Percentiles rank a stretch among this genome's conserved stretches.
These are phyloP conservation scores for Beauveria australis DNA, from an alignment of 2,329 filamentous ascomycete species.

Conservation along the genomic window DNA sequence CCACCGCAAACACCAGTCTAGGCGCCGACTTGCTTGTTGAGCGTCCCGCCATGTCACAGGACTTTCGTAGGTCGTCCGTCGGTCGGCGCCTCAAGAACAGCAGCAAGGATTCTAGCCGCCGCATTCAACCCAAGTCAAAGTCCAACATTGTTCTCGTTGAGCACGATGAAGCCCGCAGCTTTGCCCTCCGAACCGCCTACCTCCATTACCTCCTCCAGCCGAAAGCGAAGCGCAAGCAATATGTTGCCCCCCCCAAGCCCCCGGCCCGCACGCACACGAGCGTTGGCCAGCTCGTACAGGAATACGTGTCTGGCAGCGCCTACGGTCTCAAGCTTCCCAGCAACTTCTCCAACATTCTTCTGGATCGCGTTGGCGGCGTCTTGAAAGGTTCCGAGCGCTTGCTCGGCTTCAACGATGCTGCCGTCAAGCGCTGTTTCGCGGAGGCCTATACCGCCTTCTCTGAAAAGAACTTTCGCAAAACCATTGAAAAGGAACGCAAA, in stretches of 20 bases:
- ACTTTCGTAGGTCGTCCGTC: constrained; percentile 39
- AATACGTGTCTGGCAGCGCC: constrained; percentile 55
- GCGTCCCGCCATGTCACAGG: constrained; percentile 38
- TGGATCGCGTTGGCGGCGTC: constrained; percentile 72
- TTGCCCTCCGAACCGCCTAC: constrained; percentile 83
- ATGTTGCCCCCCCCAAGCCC: constrained; percentile 59
- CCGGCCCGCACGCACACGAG: constrained; percentile 58
- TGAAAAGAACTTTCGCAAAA: constrained; percentile 77
- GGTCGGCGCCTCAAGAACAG: constrained; percentile 36
- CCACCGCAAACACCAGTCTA: background rate
- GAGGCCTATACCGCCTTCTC: constrained; percentile 92
- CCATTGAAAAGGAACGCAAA: constrained; percentile 87
- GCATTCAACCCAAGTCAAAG: constrained; percentile 41
- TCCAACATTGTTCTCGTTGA: constrained; percentile 41
- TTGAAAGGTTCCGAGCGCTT: constrained; percentile 74
- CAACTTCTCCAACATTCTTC: constrained; percentile 42
- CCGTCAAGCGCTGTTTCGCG: constrained; percentile 88
- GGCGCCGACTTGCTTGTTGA: background rate
- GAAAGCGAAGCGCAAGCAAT: constrained; percentile 81
- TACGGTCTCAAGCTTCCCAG: constrained; percentile 49
- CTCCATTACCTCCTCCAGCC: constrained; percentile 90
- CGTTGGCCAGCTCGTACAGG: constrained; percentile 80
- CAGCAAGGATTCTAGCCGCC: constrained; percentile 34
- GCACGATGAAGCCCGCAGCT: constrained; percentile 81
- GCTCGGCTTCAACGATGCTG: constrained; percentile 83